Conservation (phyloP, 768 basidiomycete species). For the Trametes punicea region DNA sequence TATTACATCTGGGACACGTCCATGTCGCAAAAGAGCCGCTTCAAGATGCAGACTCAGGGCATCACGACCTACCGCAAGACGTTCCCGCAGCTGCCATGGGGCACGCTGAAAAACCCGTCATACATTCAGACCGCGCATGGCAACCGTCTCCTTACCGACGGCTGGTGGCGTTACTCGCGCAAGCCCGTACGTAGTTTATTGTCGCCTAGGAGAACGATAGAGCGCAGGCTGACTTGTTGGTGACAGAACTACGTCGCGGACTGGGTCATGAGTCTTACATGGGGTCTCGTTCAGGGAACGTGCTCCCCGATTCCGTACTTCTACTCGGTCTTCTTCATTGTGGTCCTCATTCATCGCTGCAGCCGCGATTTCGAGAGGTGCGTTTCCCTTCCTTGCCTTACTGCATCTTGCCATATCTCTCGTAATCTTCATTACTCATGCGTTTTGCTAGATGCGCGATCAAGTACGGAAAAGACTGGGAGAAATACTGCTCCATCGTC, state of each 20-base stretch:
- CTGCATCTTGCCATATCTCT: conserved; percentile 6
- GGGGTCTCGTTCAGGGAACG: conserved; percentile 77
- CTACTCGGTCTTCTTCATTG: conserved; percentile 95
- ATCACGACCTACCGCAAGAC: conserved; percentile 81
- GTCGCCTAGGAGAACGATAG: background rate
- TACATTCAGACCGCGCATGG: conserved; percentile 94
- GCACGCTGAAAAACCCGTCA: conserved; percentile 79
- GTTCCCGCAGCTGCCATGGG: conserved; percentile 91
- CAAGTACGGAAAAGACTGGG: conserved; percentile 97
- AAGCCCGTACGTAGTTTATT: conserved; percentile 65
- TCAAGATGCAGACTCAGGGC: conserved; percentile 96
- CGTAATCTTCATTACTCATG: too few species aligned
- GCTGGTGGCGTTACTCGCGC: conserved; percentile 93
- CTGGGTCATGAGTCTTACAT: conserved; percentile 80
- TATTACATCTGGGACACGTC: conserved; percentile 93
- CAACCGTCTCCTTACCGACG: conserved; percentile 86
- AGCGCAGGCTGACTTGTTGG: background rate
- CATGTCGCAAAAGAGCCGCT: conserved; percentile 95
- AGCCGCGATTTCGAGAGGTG: conserved; percentile 92
- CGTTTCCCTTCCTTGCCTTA: conserved; percentile 16
- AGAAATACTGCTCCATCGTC: conserved; percentile 81
- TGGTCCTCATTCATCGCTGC: conserved; percentile 87
- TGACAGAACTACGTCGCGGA: conserved; percentile 89
- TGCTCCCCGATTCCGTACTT: conserved; percentile 89
- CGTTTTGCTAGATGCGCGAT: conserved; percentile 78